A percentile compares a stretch with the other conserved stretches of the same genome.
phyloP scores from a whole-genome alignment of 306 rosid species.

The Prunus dulcis region DNA sequence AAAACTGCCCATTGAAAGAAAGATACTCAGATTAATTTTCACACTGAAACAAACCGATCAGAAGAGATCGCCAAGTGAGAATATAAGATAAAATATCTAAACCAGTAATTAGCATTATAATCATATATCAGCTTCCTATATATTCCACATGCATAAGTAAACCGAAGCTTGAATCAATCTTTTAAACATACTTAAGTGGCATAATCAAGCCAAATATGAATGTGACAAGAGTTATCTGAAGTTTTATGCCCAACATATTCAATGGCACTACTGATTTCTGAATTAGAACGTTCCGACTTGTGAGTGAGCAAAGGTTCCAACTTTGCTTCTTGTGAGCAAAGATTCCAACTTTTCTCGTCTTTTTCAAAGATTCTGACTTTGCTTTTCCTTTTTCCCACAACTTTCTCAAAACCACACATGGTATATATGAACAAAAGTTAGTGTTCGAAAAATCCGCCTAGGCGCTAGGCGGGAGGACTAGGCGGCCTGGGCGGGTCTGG shows the following conservation, averaged over 20 bases:
- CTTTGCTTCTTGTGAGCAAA: not conserved
- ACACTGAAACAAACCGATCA: not conserved
- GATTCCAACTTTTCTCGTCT: not conserved
- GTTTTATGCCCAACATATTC: too few species aligned
- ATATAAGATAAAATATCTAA: not conserved
- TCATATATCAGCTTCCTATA: not conserved
- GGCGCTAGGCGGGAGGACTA: too few species aligned
- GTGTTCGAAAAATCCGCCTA: too few species aligned
- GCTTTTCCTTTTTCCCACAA: not conserved
- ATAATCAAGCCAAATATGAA: slow-evolving; percentile 2
- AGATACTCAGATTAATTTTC: not conserved
- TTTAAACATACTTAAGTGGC: not conserved
- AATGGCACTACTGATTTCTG: too few species aligned
- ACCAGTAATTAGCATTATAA: not conserved
- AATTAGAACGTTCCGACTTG: too few species aligned
- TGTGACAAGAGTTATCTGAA: too few species aligned
- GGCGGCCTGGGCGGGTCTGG: too few species aligned
- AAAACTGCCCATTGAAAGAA: slow-evolving; percentile 21
- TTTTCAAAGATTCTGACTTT: not conserved
- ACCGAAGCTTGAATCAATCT: not conserved
- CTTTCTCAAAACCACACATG: slow-evolving; percentile 20
- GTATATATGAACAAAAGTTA: not conserved
- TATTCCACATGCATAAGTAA: not conserved
- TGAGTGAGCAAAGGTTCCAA: not conserved
- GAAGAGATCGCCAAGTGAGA: not conserved